These are phyloP conservation scores for Hippophae rhamnoides DNA, from an alignment of 306 rosid species.

Conservation along the genomic window DNA sequence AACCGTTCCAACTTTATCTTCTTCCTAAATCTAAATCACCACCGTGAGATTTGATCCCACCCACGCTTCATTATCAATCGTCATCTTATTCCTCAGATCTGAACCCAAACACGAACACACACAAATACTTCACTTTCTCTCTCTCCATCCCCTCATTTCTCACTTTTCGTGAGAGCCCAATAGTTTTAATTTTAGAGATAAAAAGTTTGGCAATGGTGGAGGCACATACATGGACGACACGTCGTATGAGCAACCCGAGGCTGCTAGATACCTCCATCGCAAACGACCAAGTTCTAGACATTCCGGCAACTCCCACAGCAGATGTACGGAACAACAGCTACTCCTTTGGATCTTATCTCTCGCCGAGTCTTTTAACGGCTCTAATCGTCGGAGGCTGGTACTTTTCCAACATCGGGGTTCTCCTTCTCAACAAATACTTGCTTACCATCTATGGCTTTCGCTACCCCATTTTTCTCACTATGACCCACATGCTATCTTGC, in stretches of 20 bases:
- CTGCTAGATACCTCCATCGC: slow-evolving; percentile 17
- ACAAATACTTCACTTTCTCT: too few relatives aligned
- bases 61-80: not conserved
- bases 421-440: slow-evolving; percentile 83
- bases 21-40: slow-evolving; percentile 21
- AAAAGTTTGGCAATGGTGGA: slow-evolving; percentile 54
- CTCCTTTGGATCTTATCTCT: slow-evolving; percentile 20
- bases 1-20: not conserved
- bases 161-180: not conserved
- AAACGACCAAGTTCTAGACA: slow-evolving; percentile 53
- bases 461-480: slow-evolving; percentile 88
- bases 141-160: slow-evolving; percentile 2
- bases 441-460: slow-evolving; percentile 76
- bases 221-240: slow-evolving; percentile 85
- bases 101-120: not conserved
- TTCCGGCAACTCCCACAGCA: slow-evolving; percentile 58
- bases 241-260: slow-evolving; percentile 82
- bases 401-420: slow-evolving; percentile 82
- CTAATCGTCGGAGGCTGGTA: slow-evolving; percentile 66
- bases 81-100: slow-evolving; percentile 19
- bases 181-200: slow-evolving; percentile 9
- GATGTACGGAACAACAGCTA: slow-evolving; percentile 37
- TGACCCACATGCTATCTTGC: slow-evolving; percentile 92
- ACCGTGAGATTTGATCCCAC: slow-evolving; percentile 23
- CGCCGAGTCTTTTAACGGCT: slow-evolving; percentile 39